phyloP scores from a whole-genome alignment of 78 protist genomes.

The Trichosphaerium sp. region DNA sequence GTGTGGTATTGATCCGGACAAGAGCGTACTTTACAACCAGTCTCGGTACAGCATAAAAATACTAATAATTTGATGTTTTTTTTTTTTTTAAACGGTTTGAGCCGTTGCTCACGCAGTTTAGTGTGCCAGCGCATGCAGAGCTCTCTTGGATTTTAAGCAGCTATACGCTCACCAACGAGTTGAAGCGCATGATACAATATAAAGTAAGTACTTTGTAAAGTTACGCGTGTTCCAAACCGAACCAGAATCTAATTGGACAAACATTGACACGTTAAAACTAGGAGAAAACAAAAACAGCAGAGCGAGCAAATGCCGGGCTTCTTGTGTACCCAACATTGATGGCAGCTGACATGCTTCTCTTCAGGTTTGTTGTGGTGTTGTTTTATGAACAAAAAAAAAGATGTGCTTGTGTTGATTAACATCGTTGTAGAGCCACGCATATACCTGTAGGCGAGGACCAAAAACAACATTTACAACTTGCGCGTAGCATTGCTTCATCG shows the following conservation, averaged over 20 bases:
- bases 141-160: constrained; percentile 55
- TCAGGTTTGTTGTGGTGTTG: constrained; percentile 1
- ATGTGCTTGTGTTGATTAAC: too few relatives aligned
- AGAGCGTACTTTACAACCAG: constrained; percentile 30
- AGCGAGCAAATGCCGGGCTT: constrained; percentile 36
- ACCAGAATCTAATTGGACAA: constrained; percentile 1
- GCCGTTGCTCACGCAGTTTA: too few relatives aligned
- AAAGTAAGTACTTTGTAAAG: constrained; percentile 17
- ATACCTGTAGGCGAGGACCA: constrained; percentile 86
- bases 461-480: constrained; percentile 64
- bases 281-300: neutral
- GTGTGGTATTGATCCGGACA: constrained; percentile 50
- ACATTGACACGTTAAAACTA: neutral
- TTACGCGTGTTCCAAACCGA: constrained; percentile 10
- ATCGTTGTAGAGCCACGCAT: constrained; percentile 37
- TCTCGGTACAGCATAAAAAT: too few relatives aligned
- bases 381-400: neutral
- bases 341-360: constrained; percentile 78
- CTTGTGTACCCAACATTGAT: constrained; percentile 62
- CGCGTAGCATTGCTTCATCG: constrained; percentile 42
- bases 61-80: too few relatives aligned
- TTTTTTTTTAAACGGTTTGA: too few relatives aligned
- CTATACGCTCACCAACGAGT: constrained; percentile 23
- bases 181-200: constrained; percentile 48
- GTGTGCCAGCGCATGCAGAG: constrained; percentile 50